These are phyloP conservation scores for Leccinum pachyderme DNA, from an alignment of 1,284 basidiomycete genomes.

Conservation along the genomic window DNA sequence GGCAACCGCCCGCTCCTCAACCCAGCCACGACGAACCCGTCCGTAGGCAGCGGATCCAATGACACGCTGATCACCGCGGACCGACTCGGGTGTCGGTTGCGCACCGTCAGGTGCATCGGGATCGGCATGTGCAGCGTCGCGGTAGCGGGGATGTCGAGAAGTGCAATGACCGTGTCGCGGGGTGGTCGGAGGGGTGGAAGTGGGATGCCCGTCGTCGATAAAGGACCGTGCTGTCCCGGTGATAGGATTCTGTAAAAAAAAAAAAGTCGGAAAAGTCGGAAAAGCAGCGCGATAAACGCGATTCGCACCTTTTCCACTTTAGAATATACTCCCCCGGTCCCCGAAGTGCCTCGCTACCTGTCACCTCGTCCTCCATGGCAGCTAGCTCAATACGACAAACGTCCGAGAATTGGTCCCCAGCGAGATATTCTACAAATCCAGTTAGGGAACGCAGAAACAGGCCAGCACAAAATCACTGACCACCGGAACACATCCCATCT, in stretches of 20 bases:
- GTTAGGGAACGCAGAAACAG: background rate
- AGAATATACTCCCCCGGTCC: slow-evolving; percentile 61
- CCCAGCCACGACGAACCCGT: slow-evolving; percentile 71
- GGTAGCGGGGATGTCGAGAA: slow-evolving; percentile 58
- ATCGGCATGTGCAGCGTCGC: slow-evolving; percentile 63
- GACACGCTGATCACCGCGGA: slow-evolving; percentile 67
- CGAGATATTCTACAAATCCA: slow-evolving; percentile 48
- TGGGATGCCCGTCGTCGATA: slow-evolving; percentile 48
- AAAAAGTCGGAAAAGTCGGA: background rate
- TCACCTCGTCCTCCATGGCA: slow-evolving; percentile 40
- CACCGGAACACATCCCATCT: slow-evolving; percentile 42
- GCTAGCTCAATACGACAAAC: slow-evolving; percentile 51
- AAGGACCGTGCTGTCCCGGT: slow-evolving; percentile 39
- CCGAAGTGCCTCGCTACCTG: slow-evolving; percentile 36
- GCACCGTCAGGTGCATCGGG: slow-evolving; percentile 54
- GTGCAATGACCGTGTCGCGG: slow-evolving; percentile 56
- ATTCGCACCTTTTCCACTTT: slow-evolving; percentile 62
- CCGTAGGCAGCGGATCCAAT: slow-evolving; percentile 57
- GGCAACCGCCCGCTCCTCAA: slow-evolving; percentile 62
- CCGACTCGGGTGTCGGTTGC: slow-evolving; percentile 60
- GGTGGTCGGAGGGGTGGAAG: slow-evolving; percentile 64
- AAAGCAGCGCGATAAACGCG: background rate
- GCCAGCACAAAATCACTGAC: slow-evolving; percentile 23
- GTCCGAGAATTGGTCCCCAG: slow-evolving; percentile 62
- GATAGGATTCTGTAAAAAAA: slow-evolving; percentile 27